These are phyloP conservation scores for Polytolypa hystricis DNA, from an alignment of 2,329 filamentous ascomycete species.

Conservation along the genomic window DNA sequence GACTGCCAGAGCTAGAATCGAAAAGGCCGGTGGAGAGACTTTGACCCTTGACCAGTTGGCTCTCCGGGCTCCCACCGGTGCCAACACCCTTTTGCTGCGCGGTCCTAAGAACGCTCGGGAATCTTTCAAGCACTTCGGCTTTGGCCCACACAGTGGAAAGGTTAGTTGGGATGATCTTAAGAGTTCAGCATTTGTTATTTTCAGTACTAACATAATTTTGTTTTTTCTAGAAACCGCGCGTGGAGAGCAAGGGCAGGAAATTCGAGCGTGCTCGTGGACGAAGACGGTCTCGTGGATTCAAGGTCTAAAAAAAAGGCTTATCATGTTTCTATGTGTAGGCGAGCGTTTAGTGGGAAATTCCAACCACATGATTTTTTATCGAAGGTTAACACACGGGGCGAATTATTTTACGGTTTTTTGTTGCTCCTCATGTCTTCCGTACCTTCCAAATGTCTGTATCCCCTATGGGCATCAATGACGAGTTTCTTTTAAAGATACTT, in stretches of 20 bases:
- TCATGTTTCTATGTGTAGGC: too few species aligned
- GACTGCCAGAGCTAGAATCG: slow-evolving; percentile 85
- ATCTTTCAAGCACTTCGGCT: slow-evolving; percentile 98
- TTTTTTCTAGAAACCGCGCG: slow-evolving; percentile 68
- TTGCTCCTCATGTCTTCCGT: too few species aligned
- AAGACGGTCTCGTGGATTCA: slow-evolving; percentile 98
- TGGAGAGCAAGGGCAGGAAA: slow-evolving; percentile 98
- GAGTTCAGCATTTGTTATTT: not conserved
- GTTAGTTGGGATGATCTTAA: slow-evolving; percentile 37
- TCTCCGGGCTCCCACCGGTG: slow-evolving; percentile 84
- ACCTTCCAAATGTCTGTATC: too few species aligned
- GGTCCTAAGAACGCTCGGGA: slow-evolving; percentile 97
- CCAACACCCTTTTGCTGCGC: slow-evolving; percentile 93
- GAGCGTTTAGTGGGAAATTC: too few species aligned
- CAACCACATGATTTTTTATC: too few species aligned
- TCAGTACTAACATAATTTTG: slow-evolving; percentile 1
- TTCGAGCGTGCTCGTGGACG: slow-evolving; percentile 99
- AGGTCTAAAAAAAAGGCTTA: too few species aligned
- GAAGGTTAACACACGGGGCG: too few species aligned
- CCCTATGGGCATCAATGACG: too few species aligned
- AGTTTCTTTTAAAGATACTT: too few species aligned
- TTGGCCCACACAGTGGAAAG: slow-evolving; percentile 97
- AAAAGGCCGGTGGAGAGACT: slow-evolving; percentile 86
- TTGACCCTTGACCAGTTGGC: slow-evolving; percentile 97
- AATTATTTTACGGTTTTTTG: too few species aligned